Conservation (phyloP, 108 stramenopile species). For the Cyclostephanos invisitatus region DNA sequence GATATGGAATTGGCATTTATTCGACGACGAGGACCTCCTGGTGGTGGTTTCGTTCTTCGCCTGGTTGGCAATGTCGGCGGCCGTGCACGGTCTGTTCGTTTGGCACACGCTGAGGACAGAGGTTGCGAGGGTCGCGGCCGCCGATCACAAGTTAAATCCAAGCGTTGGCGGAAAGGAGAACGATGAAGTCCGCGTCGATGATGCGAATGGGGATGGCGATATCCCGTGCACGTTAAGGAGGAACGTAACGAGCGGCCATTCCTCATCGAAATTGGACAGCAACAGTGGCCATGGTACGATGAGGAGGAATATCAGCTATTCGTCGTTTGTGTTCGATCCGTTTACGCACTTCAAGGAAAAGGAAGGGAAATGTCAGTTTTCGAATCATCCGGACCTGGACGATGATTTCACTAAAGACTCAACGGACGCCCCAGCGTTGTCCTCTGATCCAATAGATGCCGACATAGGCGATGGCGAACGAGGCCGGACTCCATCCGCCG, state of each 20-base stretch:
- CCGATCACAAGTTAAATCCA: neutral
- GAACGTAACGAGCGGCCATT: neutral
- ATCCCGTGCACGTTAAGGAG: neutral
- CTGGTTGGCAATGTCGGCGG: constrained; percentile 31
- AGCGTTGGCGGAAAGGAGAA: neutral
- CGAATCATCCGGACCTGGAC: constrained; percentile 17
- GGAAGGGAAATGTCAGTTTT: constrained; percentile 26
- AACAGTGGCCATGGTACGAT: neutral
- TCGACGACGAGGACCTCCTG: constrained; percentile 31
- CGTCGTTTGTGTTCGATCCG: constrained; percentile 45
- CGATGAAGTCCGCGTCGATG: neutral
- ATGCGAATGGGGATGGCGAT: neutral
- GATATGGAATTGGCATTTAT: constrained; percentile 28
- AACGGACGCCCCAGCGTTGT: neutral
- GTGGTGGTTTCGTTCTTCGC: constrained; percentile 34
- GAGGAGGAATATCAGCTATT: constrained; percentile 16
- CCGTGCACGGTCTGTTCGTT: constrained; percentile 35
- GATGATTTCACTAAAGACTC: constrained; percentile 1
- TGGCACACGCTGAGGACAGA: constrained; percentile 39
- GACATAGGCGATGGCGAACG: too few relatives aligned
- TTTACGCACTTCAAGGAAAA: constrained; percentile 30
- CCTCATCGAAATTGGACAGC: too few relatives aligned
- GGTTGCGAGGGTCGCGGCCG: neutral
- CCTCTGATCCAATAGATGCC: too few relatives aligned
- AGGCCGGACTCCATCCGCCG: neutral